Conservation (phyloP, 805 yeast genomes). For the Kodamaea lidongshanica region DNA sequence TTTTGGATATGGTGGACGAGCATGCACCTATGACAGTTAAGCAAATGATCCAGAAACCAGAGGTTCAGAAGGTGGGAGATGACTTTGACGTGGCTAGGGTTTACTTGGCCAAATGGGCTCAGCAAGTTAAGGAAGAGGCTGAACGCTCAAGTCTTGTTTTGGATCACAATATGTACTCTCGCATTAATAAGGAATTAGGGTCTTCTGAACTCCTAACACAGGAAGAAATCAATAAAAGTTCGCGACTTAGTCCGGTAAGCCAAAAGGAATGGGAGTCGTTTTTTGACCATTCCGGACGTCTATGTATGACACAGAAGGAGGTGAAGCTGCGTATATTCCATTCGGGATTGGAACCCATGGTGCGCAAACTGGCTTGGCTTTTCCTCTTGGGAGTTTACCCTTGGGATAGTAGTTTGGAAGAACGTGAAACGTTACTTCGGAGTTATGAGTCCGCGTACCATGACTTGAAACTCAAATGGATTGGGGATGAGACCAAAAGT, state of each 20-base stretch:
- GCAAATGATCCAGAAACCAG: conserved; percentile 64
- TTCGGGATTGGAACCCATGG: conserved; percentile 63
- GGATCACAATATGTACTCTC: conserved; percentile 53
- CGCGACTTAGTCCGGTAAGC: conserved; percentile 63
- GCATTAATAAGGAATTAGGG: conserved; percentile 58
- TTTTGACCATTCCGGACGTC: conserved; percentile 74
- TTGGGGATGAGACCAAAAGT: conserved; percentile 44
- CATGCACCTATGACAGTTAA: conserved; percentile 57
- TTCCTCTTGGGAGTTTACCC: conserved; percentile 79
- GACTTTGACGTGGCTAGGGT: conserved; percentile 92
- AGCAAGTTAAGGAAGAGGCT: conserved; percentile 88
- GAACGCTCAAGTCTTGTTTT: conserved; percentile 49
- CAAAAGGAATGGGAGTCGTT: conserved; percentile 76
- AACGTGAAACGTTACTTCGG: conserved; percentile 52
- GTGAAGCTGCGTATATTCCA: conserved; percentile 82
- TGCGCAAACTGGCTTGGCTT: conserved; percentile 77
- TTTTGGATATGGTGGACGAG: conserved; percentile 58
- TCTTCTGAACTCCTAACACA: conserved; percentile 50
- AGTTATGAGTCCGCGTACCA: conserved; percentile 57
- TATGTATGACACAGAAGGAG: conserved; percentile 67
- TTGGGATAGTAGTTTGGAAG: conserved; percentile 75
- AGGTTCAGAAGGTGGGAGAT: conserved; percentile 72
- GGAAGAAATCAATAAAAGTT: conserved; percentile 53
- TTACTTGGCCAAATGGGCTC: conserved; percentile 94
- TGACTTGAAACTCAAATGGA: conserved; percentile 68